Evolutionary conservation across 345 rosid species (phyloP).

Genomic region (Aquilaria yunnanensis): DNA sequence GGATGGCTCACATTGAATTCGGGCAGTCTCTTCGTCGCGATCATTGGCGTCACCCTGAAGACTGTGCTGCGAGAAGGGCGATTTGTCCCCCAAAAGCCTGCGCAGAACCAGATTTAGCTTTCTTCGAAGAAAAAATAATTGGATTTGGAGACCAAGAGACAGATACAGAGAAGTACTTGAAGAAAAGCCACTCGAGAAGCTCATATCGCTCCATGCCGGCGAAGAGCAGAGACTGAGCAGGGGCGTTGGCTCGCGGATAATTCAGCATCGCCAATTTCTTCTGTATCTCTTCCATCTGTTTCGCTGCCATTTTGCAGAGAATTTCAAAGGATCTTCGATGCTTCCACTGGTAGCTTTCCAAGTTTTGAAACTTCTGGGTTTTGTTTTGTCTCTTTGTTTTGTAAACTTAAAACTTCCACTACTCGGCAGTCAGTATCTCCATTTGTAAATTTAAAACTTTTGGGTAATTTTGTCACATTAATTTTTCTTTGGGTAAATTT

Average conservation of each 20-base stretch:
- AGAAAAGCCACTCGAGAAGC: conserved; percentile 97
- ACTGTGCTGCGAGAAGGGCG: conserved; percentile 91
- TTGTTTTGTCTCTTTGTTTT: too few relatives aligned
- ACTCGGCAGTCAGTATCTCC: too few relatives aligned
- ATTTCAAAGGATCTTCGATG: neutral
- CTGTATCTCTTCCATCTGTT: conserved; percentile 94
- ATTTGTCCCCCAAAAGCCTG: conserved; percentile 87
- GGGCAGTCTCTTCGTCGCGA: conserved; percentile 94
- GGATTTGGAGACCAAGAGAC: neutral
- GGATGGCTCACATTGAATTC: conserved; percentile 56
- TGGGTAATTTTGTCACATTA: too few relatives aligned
- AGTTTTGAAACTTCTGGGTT: too few relatives aligned
- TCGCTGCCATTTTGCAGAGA: conserved; percentile 55
- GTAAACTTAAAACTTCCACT: too few relatives aligned
- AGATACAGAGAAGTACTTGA: conserved; percentile 25
- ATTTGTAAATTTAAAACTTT: too few relatives aligned
- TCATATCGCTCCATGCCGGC: conserved; percentile 99
- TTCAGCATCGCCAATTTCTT: conserved; percentile 56
- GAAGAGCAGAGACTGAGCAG: conserved; percentile 96
- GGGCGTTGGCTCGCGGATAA: conserved; percentile 82
- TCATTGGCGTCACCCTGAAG: conserved; percentile 76
- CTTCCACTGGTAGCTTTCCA: too few relatives aligned
- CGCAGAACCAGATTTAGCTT: conserved; percentile 12
- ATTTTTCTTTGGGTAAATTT: too few relatives aligned
- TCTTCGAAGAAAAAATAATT: neutral